Evolutionary conservation across 345 rosid species (phyloP), one percentile per base, ranked within the genome.

Genomic region (Salix koriyanagi): DNA sequence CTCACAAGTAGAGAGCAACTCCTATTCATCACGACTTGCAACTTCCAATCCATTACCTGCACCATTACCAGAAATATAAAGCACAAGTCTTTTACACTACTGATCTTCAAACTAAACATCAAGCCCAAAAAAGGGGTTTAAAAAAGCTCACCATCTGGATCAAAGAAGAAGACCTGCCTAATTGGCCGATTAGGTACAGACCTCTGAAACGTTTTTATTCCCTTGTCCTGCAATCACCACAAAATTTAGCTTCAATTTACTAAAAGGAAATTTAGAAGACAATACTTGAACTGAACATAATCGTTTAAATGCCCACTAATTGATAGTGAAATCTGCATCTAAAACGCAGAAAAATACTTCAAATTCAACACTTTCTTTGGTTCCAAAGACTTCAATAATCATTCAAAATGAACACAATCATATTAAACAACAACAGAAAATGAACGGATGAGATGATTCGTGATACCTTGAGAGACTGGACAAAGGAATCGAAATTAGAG

Each of bases 21-120:
- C 64, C 56, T 78, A 73, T 41, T 58, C 76, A 66, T 78, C 92
- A 26, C 83, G 83, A 75, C 94, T 88, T 2, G 97, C 93, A 32
- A 93, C 94, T 83, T 93, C 99, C 88, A 95, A 81, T 36, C 98
- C 99, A 25, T 95, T 93, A 39, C 99, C 99, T 93, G 94, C 77
- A 73, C 56, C 61, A 12, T 10, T 42, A 41, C 67, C 14, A 48
- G 19, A 36, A 52, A 26, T 44, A 37, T 21, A 44, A 36, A 25
- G 23, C 7, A 28, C 13, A 26, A 13, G 34, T 48, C n/a, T 48
- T 66, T 46, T 15, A 34, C 5, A 34, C 8, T 9, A n/a, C 26
- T 34, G 5, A 56, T 69, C 52, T 61, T 56, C 39, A 60, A 16
- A 28, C 56, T 16, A 7, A 13, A 39, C n/a, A 58, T 2, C 69